phyloP scores from a whole-genome alignment of 2,329 filamentous ascomycete species.

The Ophiostoma quercus region DNA sequence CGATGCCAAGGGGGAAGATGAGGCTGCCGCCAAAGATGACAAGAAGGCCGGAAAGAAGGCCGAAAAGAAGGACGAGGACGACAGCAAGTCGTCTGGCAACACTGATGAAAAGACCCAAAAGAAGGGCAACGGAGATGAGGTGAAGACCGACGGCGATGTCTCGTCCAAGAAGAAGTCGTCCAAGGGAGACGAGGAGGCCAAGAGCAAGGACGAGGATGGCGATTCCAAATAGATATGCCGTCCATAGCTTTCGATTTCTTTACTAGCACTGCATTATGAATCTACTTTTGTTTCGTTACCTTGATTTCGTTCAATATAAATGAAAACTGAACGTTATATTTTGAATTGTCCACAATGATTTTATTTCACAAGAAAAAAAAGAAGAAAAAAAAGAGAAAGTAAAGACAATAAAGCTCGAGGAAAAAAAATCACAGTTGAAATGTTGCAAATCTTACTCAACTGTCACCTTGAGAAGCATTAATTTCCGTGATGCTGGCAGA shows the following conservation, averaged over 20 bases:
- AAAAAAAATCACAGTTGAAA: too few species aligned
- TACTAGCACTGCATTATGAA: neutral
- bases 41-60: slow-evolving; percentile 18
- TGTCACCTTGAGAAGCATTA: too few species aligned
- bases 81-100: slow-evolving; percentile 16
- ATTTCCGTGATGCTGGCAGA: too few species aligned
- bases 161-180: slow-evolving; percentile 19
- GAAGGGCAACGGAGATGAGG: slow-evolving; percentile 21
- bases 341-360: too few species aligned
- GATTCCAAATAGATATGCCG: neutral
- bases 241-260: neutral
- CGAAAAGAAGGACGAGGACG: slow-evolving; percentile 12
- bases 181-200: slow-evolving; percentile 17
- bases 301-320: too few species aligned
- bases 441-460: too few species aligned
- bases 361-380: too few species aligned
- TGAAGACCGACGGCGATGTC: slow-evolving; percentile 17
- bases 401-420: too few species aligned
- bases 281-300: too few species aligned
- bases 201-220: slow-evolving; percentile 1
- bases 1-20: slow-evolving; percentile 21
- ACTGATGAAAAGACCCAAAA: slow-evolving; percentile 21
- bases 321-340: too few species aligned
- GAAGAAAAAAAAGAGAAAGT: too few species aligned
- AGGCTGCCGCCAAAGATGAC: slow-evolving; percentile 5